These are phyloP conservation scores for Pythium plurisporium DNA, from an alignment of 352 stramenopile genomes.

Conservation along the genomic window DNA sequence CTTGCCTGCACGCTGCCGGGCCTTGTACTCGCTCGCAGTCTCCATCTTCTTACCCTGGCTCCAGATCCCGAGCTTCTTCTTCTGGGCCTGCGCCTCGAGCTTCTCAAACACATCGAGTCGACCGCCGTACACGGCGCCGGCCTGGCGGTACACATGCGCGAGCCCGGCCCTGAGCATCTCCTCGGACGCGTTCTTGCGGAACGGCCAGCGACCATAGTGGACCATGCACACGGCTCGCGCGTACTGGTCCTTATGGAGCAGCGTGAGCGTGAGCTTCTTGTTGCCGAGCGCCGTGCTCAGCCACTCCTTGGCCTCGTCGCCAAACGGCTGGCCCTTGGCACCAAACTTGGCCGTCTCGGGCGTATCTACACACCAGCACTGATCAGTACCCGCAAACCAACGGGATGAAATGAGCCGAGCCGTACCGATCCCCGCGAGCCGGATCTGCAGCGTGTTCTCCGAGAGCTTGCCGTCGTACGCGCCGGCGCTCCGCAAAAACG, in stretches of 20 bases:
- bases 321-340: slow-evolving; percentile 67
- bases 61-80: slow-evolving; percentile 73
- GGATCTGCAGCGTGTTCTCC: slow-evolving; percentile 82
- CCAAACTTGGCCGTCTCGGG: slow-evolving; percentile 86
- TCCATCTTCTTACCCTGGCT: slow-evolving; percentile 68
- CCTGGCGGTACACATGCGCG: slow-evolving; percentile 69
- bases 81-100: slow-evolving; percentile 57
- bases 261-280: slow-evolving; percentile 57
- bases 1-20: slow-evolving; percentile 47
- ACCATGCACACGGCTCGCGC: slow-evolving; percentile 79
- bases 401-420: not conserved
- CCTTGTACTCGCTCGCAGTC: slow-evolving; percentile 74
- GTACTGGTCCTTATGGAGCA: slow-evolving; percentile 85
- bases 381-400: not conserved
- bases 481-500: slow-evolving; percentile 38
- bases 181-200: slow-evolving; percentile 71
- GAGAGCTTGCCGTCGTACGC: slow-evolving; percentile 54
- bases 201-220: slow-evolving; percentile 74
- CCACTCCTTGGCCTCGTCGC: slow-evolving; percentile 77
- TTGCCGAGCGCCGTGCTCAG: slow-evolving; percentile 41
- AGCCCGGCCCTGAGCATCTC: slow-evolving; percentile 78
- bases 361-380: slow-evolving; percentile 37
- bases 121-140: slow-evolving; percentile 76
- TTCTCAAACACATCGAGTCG: slow-evolving; percentile 61
- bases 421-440: slow-evolving; percentile 69